Conservation (phyloP, 176 grass and related monocot species). For the Oryza officinalis region DNA sequence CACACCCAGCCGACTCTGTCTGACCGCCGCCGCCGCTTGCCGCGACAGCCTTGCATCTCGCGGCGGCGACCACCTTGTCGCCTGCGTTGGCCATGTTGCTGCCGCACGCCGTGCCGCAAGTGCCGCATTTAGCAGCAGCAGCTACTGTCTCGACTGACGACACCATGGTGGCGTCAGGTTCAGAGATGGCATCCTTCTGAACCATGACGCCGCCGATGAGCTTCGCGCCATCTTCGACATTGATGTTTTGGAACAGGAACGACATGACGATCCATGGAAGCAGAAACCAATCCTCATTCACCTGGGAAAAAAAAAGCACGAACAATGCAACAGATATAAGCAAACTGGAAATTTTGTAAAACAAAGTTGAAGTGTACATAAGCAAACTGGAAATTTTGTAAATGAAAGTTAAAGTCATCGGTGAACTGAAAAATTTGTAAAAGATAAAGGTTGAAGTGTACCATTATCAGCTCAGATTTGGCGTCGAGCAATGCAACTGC, state of each 20-base stretch:
- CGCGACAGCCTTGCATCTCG: too few relatives aligned
- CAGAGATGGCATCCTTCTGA: constrained; percentile 21
- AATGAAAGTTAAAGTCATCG: too few relatives aligned
- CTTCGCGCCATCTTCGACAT: background rate
- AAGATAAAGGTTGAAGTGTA: constrained; percentile 17
- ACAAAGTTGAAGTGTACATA: background rate
- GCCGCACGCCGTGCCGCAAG: background rate
- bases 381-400: background rate
- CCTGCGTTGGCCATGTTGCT: background rate
- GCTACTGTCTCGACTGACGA: constrained; percentile 7
- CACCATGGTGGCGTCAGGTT: background rate
- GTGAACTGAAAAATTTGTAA: background rate
- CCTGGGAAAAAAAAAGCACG: constrained; percentile 28
- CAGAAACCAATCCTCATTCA: constrained; percentile 62
- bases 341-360: too few relatives aligned
- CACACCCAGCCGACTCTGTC: background rate
- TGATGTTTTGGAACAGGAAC: constrained; percentile 18
- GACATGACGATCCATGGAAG: constrained; percentile 58
- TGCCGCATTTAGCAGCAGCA: background rate
- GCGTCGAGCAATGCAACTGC: constrained; percentile 66
- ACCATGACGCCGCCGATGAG: background rate
- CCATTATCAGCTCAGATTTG: constrained; percentile 59
- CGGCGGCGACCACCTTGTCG: background rate
- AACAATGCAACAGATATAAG: background rate
- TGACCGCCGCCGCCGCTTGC: too few relatives aligned